Percentiles rank a stretch among this genome's conserved stretches.
Conservation (phyloP, 768 basidiomycete genomes). For the Calvatia gigantea region DNA sequence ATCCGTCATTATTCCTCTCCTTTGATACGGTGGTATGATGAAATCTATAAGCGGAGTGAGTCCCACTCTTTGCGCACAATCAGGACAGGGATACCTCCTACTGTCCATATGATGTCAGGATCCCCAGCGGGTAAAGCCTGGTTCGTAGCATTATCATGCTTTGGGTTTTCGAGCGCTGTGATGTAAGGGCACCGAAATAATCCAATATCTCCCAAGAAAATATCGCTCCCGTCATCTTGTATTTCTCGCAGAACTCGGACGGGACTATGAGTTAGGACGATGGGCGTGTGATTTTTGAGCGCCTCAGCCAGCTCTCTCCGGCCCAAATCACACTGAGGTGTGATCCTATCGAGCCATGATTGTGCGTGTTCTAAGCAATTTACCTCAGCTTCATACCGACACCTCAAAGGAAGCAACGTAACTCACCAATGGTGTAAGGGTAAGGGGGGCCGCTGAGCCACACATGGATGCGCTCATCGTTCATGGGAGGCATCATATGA, state of each 20-base stretch:
- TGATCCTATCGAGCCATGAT: constrained; percentile 24
- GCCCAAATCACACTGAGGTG: constrained; percentile 23
- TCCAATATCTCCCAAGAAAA: constrained; percentile 47
- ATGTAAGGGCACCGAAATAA: constrained; percentile 29
- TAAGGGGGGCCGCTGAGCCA: constrained; percentile 47
- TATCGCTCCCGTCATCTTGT: constrained; percentile 50
- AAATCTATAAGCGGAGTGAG: constrained; percentile 49
- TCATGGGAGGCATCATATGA: constrained; percentile 34
- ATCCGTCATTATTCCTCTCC: constrained; percentile 72
- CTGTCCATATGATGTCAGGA: constrained; percentile 53
- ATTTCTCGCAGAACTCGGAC: constrained; percentile 52
- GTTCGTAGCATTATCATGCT: constrained; percentile 34
- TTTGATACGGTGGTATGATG: constrained; percentile 56
- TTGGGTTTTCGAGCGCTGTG: constrained; percentile 12
- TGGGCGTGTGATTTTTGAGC: constrained; percentile 17
- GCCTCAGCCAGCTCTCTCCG: constrained; percentile 29
- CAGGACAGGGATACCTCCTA: constrained; percentile 46
- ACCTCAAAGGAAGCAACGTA: background rate
- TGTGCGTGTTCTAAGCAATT: constrained; percentile 31
- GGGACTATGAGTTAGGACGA: constrained; percentile 42
- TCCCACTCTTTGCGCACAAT: background rate
- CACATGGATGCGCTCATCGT: constrained; percentile 44
- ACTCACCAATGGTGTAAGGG: constrained; percentile 45
- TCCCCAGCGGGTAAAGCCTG: constrained; percentile 40
- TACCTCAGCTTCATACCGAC: background rate